phyloP scores from a whole-genome alignment of 2,329 filamentous ascomycete genomes.

The Ophiocordyceps australis region DNA sequence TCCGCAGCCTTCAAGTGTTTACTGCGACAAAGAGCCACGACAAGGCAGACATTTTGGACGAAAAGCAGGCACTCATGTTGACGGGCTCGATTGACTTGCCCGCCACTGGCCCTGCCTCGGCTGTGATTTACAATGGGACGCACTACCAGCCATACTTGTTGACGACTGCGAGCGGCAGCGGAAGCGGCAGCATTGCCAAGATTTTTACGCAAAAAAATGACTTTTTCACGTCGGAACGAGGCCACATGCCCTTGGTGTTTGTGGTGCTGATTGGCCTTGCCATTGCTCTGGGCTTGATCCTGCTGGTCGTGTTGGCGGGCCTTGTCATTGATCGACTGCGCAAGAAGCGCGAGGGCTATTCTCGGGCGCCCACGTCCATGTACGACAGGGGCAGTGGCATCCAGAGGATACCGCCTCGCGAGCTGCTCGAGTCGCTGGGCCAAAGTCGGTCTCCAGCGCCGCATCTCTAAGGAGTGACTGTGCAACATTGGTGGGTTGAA shows the following conservation, averaged over 20 bases:
- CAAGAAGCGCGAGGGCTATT: slow-evolving; percentile 63
- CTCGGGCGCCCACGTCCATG: slow-evolving; percentile 54
- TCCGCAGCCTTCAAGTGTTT: slow-evolving; percentile 72
- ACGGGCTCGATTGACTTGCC: slow-evolving; percentile 69
- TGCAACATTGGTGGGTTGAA: too few species aligned
- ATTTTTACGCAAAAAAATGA: slow-evolving; percentile 71
- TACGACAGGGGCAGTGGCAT: slow-evolving; percentile 41
- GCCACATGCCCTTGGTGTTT: slow-evolving; percentile 52
- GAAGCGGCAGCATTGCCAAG: slow-evolving; percentile 55
- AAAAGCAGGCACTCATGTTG: slow-evolving; percentile 57
- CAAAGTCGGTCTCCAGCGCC: slow-evolving; percentile 26
- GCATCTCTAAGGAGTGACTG: too few species aligned
- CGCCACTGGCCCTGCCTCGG: slow-evolving; percentile 64
- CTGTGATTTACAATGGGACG: slow-evolving; percentile 75
- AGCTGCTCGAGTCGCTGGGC: slow-evolving; percentile 36
- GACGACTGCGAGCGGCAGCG: slow-evolving; percentile 46
- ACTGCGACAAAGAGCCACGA: slow-evolving; percentile 51
- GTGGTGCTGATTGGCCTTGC: slow-evolving; percentile 68
- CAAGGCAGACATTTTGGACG: slow-evolving; percentile 41
- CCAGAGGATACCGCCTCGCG: slow-evolving; percentile 39
- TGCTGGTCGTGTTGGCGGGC: slow-evolving; percentile 59
- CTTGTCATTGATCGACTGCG: slow-evolving; percentile 59
- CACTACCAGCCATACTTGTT: slow-evolving; percentile 63
- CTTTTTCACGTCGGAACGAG: slow-evolving; percentile 45
- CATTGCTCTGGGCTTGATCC: slow-evolving; percentile 59